Conservation (phyloP, 108 stramenopile genomes). For the Cyclotella sp. region DNA sequence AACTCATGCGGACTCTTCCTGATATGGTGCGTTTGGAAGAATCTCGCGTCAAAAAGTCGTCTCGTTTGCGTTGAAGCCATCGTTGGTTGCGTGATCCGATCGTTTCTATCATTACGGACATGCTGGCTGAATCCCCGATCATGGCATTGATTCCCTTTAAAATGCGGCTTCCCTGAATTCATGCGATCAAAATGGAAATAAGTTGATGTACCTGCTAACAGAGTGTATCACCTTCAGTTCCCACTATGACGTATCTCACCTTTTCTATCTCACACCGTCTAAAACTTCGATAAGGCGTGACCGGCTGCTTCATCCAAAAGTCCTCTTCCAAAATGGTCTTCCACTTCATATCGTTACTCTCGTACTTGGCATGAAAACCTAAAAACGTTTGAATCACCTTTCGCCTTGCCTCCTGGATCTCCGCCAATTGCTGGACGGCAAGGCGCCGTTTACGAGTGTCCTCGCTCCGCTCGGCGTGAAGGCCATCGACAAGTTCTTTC, state of each 20-base stretch:
- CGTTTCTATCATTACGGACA: constrained; percentile 86
- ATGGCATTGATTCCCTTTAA: constrained; percentile 79
- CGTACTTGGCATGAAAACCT: constrained; percentile 64
- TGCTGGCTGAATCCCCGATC: constrained; percentile 82
- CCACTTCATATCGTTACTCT: constrained; percentile 75
- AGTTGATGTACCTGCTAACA: neutral
- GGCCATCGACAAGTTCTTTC: constrained; percentile 88
- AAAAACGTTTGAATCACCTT: constrained; percentile 79
- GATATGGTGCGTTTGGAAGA: constrained; percentile 17
- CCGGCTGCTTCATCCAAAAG: constrained; percentile 85
- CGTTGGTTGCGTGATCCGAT: constrained; percentile 77
- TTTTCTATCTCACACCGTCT: constrained; percentile 81
- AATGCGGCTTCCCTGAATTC: constrained; percentile 73
- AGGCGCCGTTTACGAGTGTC: constrained; percentile 81
- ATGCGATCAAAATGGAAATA: neutral
- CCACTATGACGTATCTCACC: constrained; percentile 46
- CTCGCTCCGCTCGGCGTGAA: constrained; percentile 80
- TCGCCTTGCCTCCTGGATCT: constrained; percentile 75
- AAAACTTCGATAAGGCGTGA: constrained; percentile 88
- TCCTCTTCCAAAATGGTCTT: constrained; percentile 75
- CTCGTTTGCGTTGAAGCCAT: constrained; percentile 83
- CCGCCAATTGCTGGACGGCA: constrained; percentile 80
- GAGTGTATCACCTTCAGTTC: constrained; percentile 9
- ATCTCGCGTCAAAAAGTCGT: constrained; percentile 66
- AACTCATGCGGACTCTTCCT: neutral